phyloP scores from a whole-genome alignment of 257 asterid species.

The Verbena officinalis region DNA sequence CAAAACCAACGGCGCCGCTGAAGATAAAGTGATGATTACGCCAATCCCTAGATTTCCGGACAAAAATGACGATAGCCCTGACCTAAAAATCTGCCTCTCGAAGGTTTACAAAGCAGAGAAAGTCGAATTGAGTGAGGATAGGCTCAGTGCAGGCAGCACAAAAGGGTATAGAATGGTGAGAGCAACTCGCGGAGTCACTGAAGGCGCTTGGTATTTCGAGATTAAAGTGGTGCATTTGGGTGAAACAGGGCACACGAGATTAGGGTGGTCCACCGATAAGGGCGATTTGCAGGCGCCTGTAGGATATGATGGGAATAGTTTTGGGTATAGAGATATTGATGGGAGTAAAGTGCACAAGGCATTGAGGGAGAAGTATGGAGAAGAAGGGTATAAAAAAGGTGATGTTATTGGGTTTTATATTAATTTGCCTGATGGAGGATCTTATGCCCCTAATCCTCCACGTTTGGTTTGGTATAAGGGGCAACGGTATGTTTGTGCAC shows the following conservation, averaged over 20 bases:
- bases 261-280: conserved; percentile 96
- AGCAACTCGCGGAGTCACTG: conserved; percentile 86
- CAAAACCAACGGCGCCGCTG: conserved; percentile 44
- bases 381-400: conserved; percentile 84
- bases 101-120: conserved; percentile 93
- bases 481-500: conserved; percentile 71
- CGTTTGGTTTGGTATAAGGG: conserved; percentile 93
- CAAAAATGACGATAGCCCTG: conserved; percentile 72
- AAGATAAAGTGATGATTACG: conserved; percentile 67
- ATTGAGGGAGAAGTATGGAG: conserved; percentile 83
- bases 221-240: conserved; percentile 81
- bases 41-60: conserved; percentile 87
- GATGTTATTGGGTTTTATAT: conserved; percentile 93
- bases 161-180: conserved; percentile 98
- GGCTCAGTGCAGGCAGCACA: conserved; percentile 86
- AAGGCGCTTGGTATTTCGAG: conserved; percentile 98
- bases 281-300: conserved; percentile 99
- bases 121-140: conserved; percentile 87
- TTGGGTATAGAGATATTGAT: conserved; percentile 89
- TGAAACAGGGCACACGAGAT: conserved; percentile 88
- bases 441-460: conserved; percentile 69
- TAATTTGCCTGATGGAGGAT: conserved; percentile 74
- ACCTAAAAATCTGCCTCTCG: conserved; percentile 68
- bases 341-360: conserved; percentile 95
- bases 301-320: conserved; percentile 93